Percentiles rank a stretch among this genome's conserved stretches.
These are phyloP conservation scores for Penicillium desertorum DNA, from an alignment of 495 filamentous ascomycete species.

Conservation along the genomic window DNA sequence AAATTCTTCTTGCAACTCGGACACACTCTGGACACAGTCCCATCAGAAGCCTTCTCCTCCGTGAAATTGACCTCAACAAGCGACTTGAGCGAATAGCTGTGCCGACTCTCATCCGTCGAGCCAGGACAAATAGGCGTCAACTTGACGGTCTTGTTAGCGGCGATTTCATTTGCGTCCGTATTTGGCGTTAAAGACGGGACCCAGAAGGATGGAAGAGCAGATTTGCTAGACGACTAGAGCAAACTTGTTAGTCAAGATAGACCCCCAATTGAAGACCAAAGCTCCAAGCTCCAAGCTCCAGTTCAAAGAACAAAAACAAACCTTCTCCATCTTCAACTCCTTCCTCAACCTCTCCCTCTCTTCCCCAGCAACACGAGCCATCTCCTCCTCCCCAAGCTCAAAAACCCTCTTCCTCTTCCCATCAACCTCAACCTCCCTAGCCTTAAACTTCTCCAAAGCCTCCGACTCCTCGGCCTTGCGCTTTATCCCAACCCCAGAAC, in stretches of 20 bases:
- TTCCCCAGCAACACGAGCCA: constrained; percentile 65
- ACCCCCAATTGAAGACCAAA: not conserved
- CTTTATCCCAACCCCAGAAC: not conserved
- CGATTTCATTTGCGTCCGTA: constrained; percentile 49
- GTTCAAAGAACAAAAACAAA: not conserved
- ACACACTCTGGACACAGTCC: constrained; percentile 64
- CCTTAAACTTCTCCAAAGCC: constrained; percentile 31
- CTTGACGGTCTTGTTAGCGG: constrained; percentile 62
- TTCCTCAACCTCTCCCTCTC: constrained; percentile 68
- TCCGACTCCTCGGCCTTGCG: constrained; percentile 7
- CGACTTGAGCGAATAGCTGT: constrained; percentile 78
- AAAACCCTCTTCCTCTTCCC: constrained; percentile 56
- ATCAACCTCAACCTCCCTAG: constrained; percentile 45
- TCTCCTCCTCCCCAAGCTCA: constrained; percentile 78
- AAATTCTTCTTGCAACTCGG: constrained; percentile 86
- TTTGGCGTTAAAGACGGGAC: constrained; percentile 80
- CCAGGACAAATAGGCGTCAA: constrained; percentile 77
- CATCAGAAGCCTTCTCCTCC: constrained; percentile 59
- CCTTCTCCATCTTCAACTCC: constrained; percentile 74
- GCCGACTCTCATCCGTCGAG: constrained; percentile 64
- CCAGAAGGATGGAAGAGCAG: constrained; percentile 90
- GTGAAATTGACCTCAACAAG: constrained; percentile 79
- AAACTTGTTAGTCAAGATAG: constrained; percentile 12
- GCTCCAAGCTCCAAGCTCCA: not conserved
- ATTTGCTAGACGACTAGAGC: constrained; percentile 54